These are phyloP conservation scores for Penstemon eatonii DNA, from an alignment of 257 asterid genomes.

Conservation along the genomic window DNA sequence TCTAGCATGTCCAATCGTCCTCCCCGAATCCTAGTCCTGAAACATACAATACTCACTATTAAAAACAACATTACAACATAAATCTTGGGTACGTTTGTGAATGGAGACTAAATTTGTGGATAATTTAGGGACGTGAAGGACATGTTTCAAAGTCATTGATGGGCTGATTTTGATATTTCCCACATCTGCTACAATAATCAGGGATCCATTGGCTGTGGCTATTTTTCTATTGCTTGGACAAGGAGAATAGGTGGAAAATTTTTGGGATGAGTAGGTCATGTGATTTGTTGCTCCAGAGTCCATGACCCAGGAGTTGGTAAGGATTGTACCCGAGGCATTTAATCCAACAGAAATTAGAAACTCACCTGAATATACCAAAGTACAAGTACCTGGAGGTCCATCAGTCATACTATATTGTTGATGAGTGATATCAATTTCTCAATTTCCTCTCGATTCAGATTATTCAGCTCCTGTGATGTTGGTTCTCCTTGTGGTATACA, in stretches of 20 bases:
- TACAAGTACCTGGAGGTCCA: not conserved
- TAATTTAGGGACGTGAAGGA: not conserved
- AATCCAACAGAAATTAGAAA: not conserved
- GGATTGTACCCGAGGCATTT: not conserved
- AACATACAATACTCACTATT: not conserved
- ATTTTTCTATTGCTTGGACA: slow-evolving; percentile 4
- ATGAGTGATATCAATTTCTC: not conserved
- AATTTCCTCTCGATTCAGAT: not conserved
- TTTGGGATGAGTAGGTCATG: not conserved
- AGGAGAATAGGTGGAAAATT: not conserved
- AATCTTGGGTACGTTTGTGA: not conserved
- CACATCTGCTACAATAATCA: not conserved
- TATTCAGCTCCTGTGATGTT: no score
- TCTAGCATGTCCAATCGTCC: not conserved
- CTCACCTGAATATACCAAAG: not conserved
- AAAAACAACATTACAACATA: not conserved
- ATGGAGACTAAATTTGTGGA: not conserved
- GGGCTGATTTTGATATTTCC: not conserved
- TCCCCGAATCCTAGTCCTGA: not conserved
- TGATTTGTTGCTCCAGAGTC: slow-evolving; percentile 13
- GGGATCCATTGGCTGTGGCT: not conserved
- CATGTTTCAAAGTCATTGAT: not conserved
- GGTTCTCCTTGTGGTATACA: not conserved
- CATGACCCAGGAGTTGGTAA: not conserved
- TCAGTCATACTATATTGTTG: not conserved